Evolutionary conservation across 2,329 filamentous ascomycete species (phyloP).

Genomic region (Dactylellina leptospora): DNA sequence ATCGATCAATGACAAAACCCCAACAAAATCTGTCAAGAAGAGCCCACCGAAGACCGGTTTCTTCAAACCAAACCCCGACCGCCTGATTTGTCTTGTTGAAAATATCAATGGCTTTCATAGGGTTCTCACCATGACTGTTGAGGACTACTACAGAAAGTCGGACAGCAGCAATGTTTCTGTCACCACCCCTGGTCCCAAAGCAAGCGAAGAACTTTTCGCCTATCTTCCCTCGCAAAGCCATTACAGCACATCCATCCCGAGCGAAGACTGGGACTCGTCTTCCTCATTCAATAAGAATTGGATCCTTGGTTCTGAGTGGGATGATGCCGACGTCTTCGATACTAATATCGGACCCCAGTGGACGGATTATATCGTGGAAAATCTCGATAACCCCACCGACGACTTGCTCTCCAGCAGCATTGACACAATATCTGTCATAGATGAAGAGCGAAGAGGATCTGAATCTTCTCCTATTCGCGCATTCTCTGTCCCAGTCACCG

Average conservation of each 20-base stretch:
- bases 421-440: conserved; percentile 10
- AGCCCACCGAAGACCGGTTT: conserved; percentile 34
- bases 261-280: conserved; percentile 43
- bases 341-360: conserved; percentile 15
- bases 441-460: conserved; percentile 16
- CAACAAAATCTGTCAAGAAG: conserved; percentile 33
- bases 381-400: conserved; percentile 18
- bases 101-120: conserved; percentile 32
- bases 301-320: conserved; percentile 41
- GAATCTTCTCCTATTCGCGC: conserved; percentile 45
- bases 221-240: conserved; percentile 43
- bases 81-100: conserved; percentile 40
- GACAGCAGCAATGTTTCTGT: conserved; percentile 27
- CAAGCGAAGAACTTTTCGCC: conserved; percentile 51
- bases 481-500: conserved; percentile 48
- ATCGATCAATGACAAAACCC: conserved; percentile 41
- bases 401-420: conserved; percentile 12
- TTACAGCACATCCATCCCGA: conserved; percentile 44
- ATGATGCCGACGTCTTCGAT: conserved; percentile 31
- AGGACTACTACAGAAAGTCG: conserved; percentile 32
- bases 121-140: conserved; percentile 42
- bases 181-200: conserved; percentile 37
- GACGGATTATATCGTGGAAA: conserved; percentile 45
- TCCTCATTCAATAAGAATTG: conserved; percentile 46
- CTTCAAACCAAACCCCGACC: conserved; percentile 43